A percentile compares a stretch with the other conserved stretches of the same genome.
phyloP scores from a whole-genome alignment of 2,329 filamentous ascomycete genomes.

The Pyricularia sp. region DNA sequence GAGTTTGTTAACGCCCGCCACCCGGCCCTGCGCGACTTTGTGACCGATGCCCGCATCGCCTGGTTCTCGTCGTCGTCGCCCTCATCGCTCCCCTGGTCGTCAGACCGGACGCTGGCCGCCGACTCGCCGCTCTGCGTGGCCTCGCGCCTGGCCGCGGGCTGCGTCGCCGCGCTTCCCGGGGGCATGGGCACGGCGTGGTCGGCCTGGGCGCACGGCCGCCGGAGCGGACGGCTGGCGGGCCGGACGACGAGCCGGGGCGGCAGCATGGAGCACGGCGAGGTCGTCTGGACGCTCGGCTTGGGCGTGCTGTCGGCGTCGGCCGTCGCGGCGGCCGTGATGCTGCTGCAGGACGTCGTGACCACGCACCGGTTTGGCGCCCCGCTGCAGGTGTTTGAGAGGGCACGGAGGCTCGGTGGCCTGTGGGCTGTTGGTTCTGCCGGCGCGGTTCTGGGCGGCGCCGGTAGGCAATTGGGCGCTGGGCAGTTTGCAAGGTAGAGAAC shows the following conservation, averaged over 20 bases:
- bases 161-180: background rate
- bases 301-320: background rate
- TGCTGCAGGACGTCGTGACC: background rate
- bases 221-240: background rate
- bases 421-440: background rate
- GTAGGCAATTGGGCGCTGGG: background rate
- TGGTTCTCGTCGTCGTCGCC: conserved; percentile 4
- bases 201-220: conserved; percentile 2
- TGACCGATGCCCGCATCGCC: conserved; percentile 8
- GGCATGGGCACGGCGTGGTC: conserved; percentile 1
- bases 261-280: background rate
- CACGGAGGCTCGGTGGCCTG: background rate
- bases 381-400: conserved; percentile 3
- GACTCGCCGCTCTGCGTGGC: conserved; percentile 2
- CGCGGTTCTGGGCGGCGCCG: background rate
- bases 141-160: conserved; percentile 1
- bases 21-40: conserved; percentile 10
- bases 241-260: background rate
- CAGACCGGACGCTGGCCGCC: background rate
- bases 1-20: conserved; percentile 13
- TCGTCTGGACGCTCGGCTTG: background rate
- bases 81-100: background rate
- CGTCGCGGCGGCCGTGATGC: background rate
- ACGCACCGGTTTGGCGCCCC: conserved; percentile 2
- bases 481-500: background rate